Conservation (phyloP, 495 filamentous ascomycete species). For the Staphylotrichum longicolle region DNA sequence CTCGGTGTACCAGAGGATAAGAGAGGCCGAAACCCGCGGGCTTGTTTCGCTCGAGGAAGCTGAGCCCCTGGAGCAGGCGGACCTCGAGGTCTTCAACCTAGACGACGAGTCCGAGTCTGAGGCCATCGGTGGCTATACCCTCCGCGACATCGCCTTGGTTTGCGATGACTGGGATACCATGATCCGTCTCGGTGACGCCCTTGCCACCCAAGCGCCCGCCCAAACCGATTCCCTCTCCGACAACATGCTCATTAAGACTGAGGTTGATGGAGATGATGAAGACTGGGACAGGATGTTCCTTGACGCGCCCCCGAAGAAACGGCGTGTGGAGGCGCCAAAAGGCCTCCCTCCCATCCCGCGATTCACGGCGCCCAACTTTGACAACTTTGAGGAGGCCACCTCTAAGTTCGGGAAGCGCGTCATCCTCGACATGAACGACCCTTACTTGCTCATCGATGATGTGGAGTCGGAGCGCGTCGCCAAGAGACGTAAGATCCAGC, state of each 20-base stretch:
- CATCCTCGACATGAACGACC: slow-evolving; percentile 86
- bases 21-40: slow-evolving; percentile 56
- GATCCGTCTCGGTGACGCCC: slow-evolving; percentile 40
- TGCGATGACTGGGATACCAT: slow-evolving; percentile 79
- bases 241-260: slow-evolving; percentile 31
- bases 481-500: slow-evolving; percentile 44
- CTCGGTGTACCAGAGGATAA: slow-evolving; percentile 48
- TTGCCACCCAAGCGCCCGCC: slow-evolving; percentile 19
- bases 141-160: slow-evolving; percentile 71
- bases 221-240: slow-evolving; percentile 19
- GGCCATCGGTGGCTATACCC: slow-evolving; percentile 63
- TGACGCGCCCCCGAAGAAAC: slow-evolving; percentile 41
- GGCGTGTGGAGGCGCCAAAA: slow-evolving; percentile 34
- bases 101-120: slow-evolving; percentile 60
- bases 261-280: slow-evolving; percentile 39
- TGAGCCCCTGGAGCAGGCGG: slow-evolving; percentile 49
- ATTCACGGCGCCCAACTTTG: slow-evolving; percentile 46
- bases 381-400: slow-evolving; percentile 58
- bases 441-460: slow-evolving; percentile 69
- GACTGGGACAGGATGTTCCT: slow-evolving; percentile 55
- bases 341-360: slow-evolving; percentile 45
- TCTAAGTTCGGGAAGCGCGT: slow-evolving; percentile 69
- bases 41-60: slow-evolving; percentile 57
- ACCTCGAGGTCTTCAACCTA: slow-evolving; percentile 54
- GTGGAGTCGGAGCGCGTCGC: slow-evolving; percentile 51